Conservation (phyloP, 805 yeast species). For the Jamesozyma jinghongensis region DNA sequence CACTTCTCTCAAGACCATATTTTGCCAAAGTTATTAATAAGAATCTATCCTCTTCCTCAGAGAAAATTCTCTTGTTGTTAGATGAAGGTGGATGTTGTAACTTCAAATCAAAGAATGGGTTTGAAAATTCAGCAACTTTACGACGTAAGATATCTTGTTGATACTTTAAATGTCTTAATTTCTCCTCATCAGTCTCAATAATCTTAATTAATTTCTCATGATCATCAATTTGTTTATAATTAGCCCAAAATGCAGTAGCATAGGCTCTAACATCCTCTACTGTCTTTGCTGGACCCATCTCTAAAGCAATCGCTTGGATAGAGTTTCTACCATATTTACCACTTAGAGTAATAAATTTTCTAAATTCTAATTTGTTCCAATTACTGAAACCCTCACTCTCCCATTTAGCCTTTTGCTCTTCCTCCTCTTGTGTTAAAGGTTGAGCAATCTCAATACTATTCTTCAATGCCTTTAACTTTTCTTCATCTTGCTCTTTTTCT, state of each 20-base stretch:
- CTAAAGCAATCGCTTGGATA: constrained; percentile 59
- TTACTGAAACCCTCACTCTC: constrained; percentile 61
- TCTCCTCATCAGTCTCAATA: constrained; percentile 87
- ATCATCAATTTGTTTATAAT: constrained; percentile 75
- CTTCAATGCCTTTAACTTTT: constrained; percentile 50
- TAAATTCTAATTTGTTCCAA: constrained; percentile 86
- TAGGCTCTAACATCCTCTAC: constrained; percentile 72
- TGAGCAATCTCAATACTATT: constrained; percentile 64
- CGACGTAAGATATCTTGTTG: constrained; percentile 76
- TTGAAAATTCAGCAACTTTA: constrained; percentile 58
- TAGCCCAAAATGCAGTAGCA: constrained; percentile 73
- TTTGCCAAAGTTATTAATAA: constrained; percentile 68
- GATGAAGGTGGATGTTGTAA: constrained; percentile 68
- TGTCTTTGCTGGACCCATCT: constrained; percentile 68
- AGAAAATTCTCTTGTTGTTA: constrained; percentile 44
- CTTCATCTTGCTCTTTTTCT: constrained; percentile 36
- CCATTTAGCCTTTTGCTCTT: constrained; percentile 48
- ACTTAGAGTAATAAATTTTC: constrained; percentile 63
- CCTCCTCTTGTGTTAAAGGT: constrained; percentile 78
- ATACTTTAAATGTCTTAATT: constrained; percentile 48
- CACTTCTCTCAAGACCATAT: constrained; percentile 72
- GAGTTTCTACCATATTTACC: constrained; percentile 82
- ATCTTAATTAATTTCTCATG: constrained; percentile 72
- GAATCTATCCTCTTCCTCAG: constrained; percentile 89
- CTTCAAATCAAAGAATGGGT: constrained; percentile 76